phyloP scores from a whole-genome alignment of 2,329 filamentous ascomycete genomes.

The Penicillium sp. region DNA sequence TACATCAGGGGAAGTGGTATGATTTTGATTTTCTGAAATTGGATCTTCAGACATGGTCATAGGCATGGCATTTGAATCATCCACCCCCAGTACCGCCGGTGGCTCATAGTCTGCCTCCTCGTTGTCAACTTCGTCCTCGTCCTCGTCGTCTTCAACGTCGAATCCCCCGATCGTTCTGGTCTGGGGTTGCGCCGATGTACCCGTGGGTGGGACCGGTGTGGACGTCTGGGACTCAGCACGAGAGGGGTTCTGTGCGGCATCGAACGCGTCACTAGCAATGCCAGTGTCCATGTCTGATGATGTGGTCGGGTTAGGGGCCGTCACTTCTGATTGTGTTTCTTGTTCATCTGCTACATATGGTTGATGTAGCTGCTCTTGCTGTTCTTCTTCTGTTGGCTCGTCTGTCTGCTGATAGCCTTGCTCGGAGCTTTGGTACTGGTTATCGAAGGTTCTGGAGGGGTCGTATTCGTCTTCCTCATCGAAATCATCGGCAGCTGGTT shows the following conservation, averaged over 20 bases:
- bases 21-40: slow-evolving; percentile 58
- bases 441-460: slow-evolving; percentile 51
- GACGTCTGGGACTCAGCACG: slow-evolving; percentile 38
- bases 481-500: slow-evolving; percentile 56
- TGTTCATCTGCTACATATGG: slow-evolving; percentile 19
- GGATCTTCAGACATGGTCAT: slow-evolving; percentile 55
- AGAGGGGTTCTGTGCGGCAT: slow-evolving; percentile 36
- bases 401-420: slow-evolving; percentile 34
- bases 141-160: slow-evolving; percentile 65
- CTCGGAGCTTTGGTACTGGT: slow-evolving; percentile 40
- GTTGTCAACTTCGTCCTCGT: slow-evolving; percentile 60
- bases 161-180: slow-evolving; percentile 62
- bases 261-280: slow-evolving; percentile 29
- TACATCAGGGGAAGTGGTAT: slow-evolving; percentile 61
- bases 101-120: slow-evolving; percentile 56
- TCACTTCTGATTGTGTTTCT: slow-evolving; percentile 25
- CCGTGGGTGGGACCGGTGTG: slow-evolving; percentile 31
- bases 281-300: slow-evolving; percentile 32
- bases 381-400: slow-evolving; percentile 14
- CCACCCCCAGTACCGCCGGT: slow-evolving; percentile 51
- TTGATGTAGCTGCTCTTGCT: neutral
- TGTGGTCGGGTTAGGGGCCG: slow-evolving; percentile 23
- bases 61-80: slow-evolving; percentile 52
- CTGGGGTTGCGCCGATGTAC: slow-evolving; percentile 42
- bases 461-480: slow-evolving; percentile 60